Evolutionary conservation across 1,284 basidiomycete genomes (phyloP), one percentile per base, ranked within the genome.

Genomic region (Fistulina hepatica): DNA sequence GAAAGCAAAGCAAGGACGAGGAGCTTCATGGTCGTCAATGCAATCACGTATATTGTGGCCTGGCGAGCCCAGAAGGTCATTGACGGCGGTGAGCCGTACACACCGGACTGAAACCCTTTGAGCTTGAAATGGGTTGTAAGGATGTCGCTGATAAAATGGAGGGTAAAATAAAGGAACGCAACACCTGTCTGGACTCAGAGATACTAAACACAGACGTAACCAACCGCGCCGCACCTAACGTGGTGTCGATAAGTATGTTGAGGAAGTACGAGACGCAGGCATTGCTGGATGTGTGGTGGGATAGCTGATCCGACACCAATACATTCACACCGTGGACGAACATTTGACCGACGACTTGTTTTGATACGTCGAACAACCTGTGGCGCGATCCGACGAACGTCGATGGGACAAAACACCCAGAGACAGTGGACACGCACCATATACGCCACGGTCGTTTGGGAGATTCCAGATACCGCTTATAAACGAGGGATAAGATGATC

Each of bases 231-330:
- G 50, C 46, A 83, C 90, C 93, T 39, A 94, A 63, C 0, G 93
- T 97, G 13, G 93, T 97, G 60, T 98, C 94, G 44, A 97, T 69
- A 22, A 94, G 66, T 39, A 98, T 85, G 54, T 97, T 94, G 41
- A 97, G 75, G 56, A 97, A 95, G 62, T 97, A 97, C 43, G 80
- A 73, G 12, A 85, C 81, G 53, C 91, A 95, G 4, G 91, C 86
- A 55, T 94, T 93, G 35, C 73, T 72, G 12, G 76, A 64, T 2
- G 71, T 71, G 33, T 75, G 69, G 31, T 76, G 63, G 0, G 86
- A 88, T 25, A 73, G 71, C 13, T 81, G 43, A 48, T 72, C 71
- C 22, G 83, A 86, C 42, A 90, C 78, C 27, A 93, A 61, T 16
- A 97, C 71, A 57, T 97, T 97, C 33, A 82, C 65, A 4, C 72